These are phyloP conservation scores for Mycena floridula DNA, from an alignment of 768 basidiomycete species.

Conservation along the genomic window DNA sequence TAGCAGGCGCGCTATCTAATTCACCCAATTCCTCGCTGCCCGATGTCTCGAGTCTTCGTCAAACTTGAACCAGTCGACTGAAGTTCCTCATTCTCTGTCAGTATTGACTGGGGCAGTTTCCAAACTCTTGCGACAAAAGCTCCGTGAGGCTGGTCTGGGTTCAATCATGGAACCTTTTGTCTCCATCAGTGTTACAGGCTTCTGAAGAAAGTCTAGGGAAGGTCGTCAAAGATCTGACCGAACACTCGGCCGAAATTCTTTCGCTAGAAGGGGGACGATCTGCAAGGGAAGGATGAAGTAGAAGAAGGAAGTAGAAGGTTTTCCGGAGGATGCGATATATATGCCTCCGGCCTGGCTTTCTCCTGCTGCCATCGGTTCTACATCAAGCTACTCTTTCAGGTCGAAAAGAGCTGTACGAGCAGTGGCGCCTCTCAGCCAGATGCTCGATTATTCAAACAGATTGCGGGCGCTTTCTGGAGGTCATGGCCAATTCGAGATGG, in stretches of 20 bases:
- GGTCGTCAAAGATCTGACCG: conserved; percentile 79
- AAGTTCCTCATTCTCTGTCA: conserved; percentile 39
- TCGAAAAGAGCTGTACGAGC: conserved; percentile 66
- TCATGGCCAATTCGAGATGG: conserved; percentile 77
- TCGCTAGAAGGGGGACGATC: conserved; percentile 57
- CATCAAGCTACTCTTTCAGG: conserved; percentile 23
- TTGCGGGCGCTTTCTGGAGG: conserved; percentile 80
- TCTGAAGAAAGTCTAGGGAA: conserved; percentile 65
- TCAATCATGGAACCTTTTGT: conserved; percentile 78
- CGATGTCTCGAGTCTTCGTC: conserved; percentile 59
- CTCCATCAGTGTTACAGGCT: conserved; percentile 59
- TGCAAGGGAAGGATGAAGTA: conserved; percentile 22
- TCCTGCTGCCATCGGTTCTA: conserved; percentile 47
- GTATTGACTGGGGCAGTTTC: conserved; percentile 63
- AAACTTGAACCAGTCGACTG: conserved; percentile 40
- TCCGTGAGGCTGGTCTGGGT: conserved; percentile 62
- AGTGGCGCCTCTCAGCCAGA: conserved; percentile 70
- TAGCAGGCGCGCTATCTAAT: conserved; percentile 65
- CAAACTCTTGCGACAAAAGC: conserved; percentile 52
- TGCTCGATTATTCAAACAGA: conserved; percentile 76
- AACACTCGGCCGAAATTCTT: conserved; percentile 72
- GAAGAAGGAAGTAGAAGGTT: conserved; percentile 38
- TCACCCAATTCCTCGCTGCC: conserved; percentile 75
- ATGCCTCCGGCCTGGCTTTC: conserved; percentile 73
- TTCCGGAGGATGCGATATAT: conserved; percentile 60